These are phyloP conservation scores for Basidiobolus meristosporus DNA, from an alignment of 371 early-diverging fungal species.

Conservation along the genomic window DNA sequence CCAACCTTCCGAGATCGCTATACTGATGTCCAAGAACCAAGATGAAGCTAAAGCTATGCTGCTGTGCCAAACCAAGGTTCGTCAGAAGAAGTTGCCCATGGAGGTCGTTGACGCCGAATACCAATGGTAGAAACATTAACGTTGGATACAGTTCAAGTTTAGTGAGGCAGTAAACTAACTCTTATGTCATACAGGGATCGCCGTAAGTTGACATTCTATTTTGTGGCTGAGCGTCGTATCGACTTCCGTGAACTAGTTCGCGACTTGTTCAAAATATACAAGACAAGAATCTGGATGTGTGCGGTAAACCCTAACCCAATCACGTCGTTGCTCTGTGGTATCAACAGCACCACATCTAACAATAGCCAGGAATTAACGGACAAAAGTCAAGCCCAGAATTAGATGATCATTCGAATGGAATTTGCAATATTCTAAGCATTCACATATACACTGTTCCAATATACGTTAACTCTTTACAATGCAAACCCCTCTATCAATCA, in stretches of 20 bases:
- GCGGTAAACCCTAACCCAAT: slow-evolving; percentile 17
- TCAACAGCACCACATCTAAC: too few relatives aligned
- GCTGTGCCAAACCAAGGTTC: slow-evolving; percentile 67
- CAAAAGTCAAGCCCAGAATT: too few relatives aligned
- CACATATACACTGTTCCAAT: too few relatives aligned
- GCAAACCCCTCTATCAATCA: too few relatives aligned
- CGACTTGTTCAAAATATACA: slow-evolving; percentile 94
- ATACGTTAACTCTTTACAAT: too few relatives aligned
- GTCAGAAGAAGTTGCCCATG: slow-evolving; percentile 73
- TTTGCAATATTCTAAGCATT: too few relatives aligned
- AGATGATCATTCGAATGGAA: too few relatives aligned
- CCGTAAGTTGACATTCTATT: slow-evolving; percentile 85
- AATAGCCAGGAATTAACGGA: too few relatives aligned
- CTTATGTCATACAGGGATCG: slow-evolving; percentile 48
- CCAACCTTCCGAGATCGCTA: slow-evolving; percentile 45
- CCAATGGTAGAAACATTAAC: slow-evolving; percentile 45
- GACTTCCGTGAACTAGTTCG: slow-evolving; percentile 96
- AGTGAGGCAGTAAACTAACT: too few relatives aligned
- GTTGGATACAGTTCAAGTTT: not conserved
- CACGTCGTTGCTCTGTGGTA: too few relatives aligned
- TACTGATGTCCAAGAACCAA: slow-evolving; percentile 40
- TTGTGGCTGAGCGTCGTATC: slow-evolving; percentile 75
- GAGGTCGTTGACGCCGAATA: slow-evolving; percentile 88
- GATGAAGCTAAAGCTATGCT: slow-evolving; percentile 73
- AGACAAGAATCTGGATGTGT: slow-evolving; percentile 97